Conservation (phyloP, 1,284 basidiomycete genomes). For the Ceratobasidium papillatum region DNA sequence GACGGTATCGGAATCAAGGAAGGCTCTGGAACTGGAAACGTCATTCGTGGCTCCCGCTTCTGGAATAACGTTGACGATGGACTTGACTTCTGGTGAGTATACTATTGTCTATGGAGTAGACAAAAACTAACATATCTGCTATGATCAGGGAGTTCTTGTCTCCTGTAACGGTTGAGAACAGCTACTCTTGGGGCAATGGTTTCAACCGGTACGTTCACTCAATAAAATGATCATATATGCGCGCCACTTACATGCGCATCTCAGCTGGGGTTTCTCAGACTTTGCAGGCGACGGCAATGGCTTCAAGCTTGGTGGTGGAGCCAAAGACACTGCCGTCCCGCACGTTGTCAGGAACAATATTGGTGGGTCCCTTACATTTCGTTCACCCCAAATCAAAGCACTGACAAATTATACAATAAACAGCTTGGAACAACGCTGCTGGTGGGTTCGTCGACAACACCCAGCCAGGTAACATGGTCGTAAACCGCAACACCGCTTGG, state of each 20-base stretch:
- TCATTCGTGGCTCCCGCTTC: slow-evolving; percentile 43
- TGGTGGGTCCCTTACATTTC: not conserved
- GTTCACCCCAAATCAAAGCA: not conserved
- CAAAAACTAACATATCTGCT: not conserved
- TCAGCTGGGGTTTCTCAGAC: slow-evolving; percentile 22
- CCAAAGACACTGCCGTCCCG: slow-evolving; percentile 35
- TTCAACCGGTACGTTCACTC: slow-evolving; percentile 42
- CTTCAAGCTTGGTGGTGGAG: slow-evolving; percentile 41
- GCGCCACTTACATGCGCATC: not conserved
- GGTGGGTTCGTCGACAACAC: slow-evolving; percentile 45
- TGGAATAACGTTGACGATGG: slow-evolving; percentile 45
- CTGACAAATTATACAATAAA: not conserved
- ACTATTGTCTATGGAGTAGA: not conserved
- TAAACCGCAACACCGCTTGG: slow-evolving; percentile 43
- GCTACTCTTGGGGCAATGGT: slow-evolving; percentile 44
- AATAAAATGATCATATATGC: not conserved
- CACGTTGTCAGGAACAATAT: slow-evolving; percentile 44
- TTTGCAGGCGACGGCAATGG: slow-evolving; percentile 43
- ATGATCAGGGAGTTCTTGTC: slow-evolving; percentile 41
- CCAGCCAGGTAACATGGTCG: slow-evolving; percentile 39
- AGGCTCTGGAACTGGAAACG: slow-evolving; percentile 43
- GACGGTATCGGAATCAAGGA: slow-evolving; percentile 44
- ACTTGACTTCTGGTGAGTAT: slow-evolving; percentile 43
- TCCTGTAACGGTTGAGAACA: slow-evolving; percentile 43
- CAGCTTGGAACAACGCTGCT: slow-evolving; percentile 22